A percentile compares a stretch with the other conserved stretches of the same genome.
Evolutionary conservation across 1,139 yeast species (phyloP).

Genomic region (Zygosaccharomyces sapae): DNA sequence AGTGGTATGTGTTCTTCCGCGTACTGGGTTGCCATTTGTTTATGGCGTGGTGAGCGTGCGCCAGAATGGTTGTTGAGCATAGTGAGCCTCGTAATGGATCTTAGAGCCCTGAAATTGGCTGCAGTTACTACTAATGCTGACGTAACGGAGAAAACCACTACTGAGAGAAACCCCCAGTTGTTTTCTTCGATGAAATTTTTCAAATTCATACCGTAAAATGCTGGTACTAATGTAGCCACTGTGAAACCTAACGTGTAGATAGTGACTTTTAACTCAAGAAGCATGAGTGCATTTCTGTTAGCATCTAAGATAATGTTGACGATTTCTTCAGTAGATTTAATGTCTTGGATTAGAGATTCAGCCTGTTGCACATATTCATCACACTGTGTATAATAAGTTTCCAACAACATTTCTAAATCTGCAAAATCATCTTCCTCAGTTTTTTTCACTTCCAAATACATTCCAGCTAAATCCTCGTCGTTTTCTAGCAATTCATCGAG

Average conservation of each 20-base stretch:
- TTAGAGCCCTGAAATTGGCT: constrained; percentile 40
- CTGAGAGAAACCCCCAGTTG: constrained; percentile 43
- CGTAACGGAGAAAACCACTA: constrained; percentile 40
- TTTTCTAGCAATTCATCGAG: constrained; percentile 73
- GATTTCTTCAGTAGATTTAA: constrained; percentile 91
- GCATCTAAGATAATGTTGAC: constrained; percentile 93
- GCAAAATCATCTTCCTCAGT: constrained; percentile 47
- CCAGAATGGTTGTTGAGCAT: constrained; percentile 38
- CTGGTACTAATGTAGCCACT: constrained; percentile 71
- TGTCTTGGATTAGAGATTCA: constrained; percentile 75
- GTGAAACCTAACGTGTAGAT: constrained; percentile 85
- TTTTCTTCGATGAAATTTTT: constrained; percentile 86
- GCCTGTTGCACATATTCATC: constrained; percentile 96
- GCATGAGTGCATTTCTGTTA: constrained; percentile 88
- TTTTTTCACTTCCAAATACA: constrained; percentile 55
- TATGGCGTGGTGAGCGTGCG: constrained; percentile 20
- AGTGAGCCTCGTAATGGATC: constrained; percentile 44
- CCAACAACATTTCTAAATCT: constrained; percentile 85
- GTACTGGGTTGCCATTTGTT: constrained; percentile 23
- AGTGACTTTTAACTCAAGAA: constrained; percentile 77
- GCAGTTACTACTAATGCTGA: constrained; percentile 42
- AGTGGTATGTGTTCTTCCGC: constrained; percentile 24
- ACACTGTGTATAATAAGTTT: constrained; percentile 89
- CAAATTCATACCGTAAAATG: constrained; percentile 92
- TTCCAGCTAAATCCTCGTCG: constrained; percentile 83